Evolutionary conservation across 2,329 filamentous ascomycete species (phyloP), one percentile per base, ranked within the genome.

Genomic region (Endoconidiophora polonica): DNA sequence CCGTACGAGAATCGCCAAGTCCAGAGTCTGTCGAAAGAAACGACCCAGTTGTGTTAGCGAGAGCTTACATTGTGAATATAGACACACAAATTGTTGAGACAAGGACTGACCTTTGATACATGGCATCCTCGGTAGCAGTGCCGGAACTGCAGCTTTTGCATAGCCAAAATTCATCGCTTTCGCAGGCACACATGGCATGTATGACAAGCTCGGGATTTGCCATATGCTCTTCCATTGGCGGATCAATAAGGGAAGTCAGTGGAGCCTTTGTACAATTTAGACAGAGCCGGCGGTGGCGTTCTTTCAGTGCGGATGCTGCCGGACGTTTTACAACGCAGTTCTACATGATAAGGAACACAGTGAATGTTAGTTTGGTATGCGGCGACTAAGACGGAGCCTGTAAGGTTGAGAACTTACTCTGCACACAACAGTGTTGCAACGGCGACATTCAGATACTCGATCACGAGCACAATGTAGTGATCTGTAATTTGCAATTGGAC

Each of bases 241-340:
- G 68, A 47, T 63, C 68, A 14, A 68, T 63, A 14, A 81, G 71
- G 7, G 66, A 61, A 10, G 72, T 66, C 20, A 94, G 68, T 0
- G 87, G 84, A 1, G 79, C 80, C 54, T 78, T 79, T 26, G 77
- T 73, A 61, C 90, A 95, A 7, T 77, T 72, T 5, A 72, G 71
- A 62, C 90, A 95, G 3, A 95, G 73, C 20, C 90, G 77, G 46
- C 90, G 83, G 61, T 93, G 82, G 38, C 90, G 79, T 54, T 81
- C 76, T 40, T 77, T 79, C 37, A 94, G 71, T 20, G 77, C 71
- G 29, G 72, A 68, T 1, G 73, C 70, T 2, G 81, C 76, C 0
- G 86, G 86, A 0, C 83, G 79, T 64, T 95, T 94, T 59, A 86
- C 82, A 4, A 81, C 81, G 64, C 90, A 96, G 58, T 96, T 96